A percentile compares a stretch with the other conserved stretches of the same genome.
Evolutionary conservation across 2,329 filamentous ascomycete genomes (phyloP).

Genomic region (Ophiostoma quercus): DNA sequence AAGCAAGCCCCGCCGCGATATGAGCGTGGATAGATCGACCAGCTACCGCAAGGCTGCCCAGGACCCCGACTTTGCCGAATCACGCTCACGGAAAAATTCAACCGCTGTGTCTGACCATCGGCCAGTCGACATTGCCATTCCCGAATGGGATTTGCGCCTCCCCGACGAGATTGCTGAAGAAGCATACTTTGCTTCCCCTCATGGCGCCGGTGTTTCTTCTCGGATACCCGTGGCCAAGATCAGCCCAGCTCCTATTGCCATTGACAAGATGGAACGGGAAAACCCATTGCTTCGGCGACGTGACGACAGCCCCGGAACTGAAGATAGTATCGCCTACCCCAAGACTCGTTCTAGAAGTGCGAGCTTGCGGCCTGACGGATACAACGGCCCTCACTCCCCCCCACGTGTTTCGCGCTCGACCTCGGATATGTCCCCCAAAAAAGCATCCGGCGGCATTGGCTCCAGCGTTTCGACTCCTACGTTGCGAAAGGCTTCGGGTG

Average conservation of each 20-base stretch:
- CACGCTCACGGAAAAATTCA: slow-evolving; percentile 46
- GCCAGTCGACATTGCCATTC: slow-evolving; percentile 39
- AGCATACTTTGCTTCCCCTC: slow-evolving; percentile 51
- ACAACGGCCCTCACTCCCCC: background rate
- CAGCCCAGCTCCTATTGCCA: slow-evolving; percentile 70
- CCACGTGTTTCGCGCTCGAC: slow-evolving; percentile 33
- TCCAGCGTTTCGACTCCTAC: background rate
- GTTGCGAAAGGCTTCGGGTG: slow-evolving; percentile 42
- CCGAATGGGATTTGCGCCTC: slow-evolving; percentile 66
- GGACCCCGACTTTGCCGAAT: slow-evolving; percentile 32
- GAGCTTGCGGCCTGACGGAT: slow-evolving; percentile 43
- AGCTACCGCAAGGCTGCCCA: slow-evolving; percentile 35
- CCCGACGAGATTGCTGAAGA: slow-evolving; percentile 71
- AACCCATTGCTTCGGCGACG: slow-evolving; percentile 59
- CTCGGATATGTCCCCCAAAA: slow-evolving; percentile 53
- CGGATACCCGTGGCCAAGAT: slow-evolving; percentile 80
- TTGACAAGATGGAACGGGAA: slow-evolving; percentile 68
- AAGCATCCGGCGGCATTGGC: slow-evolving; percentile 33
- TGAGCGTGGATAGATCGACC: slow-evolving; percentile 32
- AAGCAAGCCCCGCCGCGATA: slow-evolving; percentile 32
- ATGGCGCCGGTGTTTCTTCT: slow-evolving; percentile 58
- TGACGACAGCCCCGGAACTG: slow-evolving; percentile 47
- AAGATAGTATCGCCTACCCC: slow-evolving; percentile 54
- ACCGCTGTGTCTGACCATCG: slow-evolving; percentile 36
- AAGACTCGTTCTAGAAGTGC: slow-evolving; percentile 66